A percentile compares a stretch with the other conserved stretches of the same genome.
These are phyloP conservation scores for Penicillium desertorum DNA, from an alignment of 495 filamentous ascomycete genomes.

Conservation along the genomic window DNA sequence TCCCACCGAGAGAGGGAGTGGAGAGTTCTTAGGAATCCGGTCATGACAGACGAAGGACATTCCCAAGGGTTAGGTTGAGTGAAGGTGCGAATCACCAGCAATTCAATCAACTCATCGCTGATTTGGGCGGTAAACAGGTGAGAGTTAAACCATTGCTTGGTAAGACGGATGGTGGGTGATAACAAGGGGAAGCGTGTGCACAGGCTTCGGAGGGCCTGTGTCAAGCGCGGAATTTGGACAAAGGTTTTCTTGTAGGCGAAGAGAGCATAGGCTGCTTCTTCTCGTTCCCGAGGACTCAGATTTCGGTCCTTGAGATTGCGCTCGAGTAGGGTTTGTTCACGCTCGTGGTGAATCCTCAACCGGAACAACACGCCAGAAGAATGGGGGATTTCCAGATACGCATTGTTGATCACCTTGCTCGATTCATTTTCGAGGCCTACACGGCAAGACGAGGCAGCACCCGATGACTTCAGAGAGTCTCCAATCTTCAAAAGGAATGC, in stretches of 20 bases:
- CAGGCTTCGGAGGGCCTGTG: constrained; percentile 72
- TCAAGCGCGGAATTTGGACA: constrained; percentile 71
- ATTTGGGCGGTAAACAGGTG: constrained; percentile 79
- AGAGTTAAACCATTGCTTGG: constrained; percentile 84
- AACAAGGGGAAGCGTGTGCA: constrained; percentile 79
- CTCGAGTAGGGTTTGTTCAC: constrained; percentile 79
- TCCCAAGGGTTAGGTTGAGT: constrained; percentile 81
- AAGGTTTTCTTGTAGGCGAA: constrained; percentile 69
- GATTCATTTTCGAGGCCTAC: constrained; percentile 79
- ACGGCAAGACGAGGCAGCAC: constrained; percentile 48
- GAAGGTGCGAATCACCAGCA: constrained; percentile 72
- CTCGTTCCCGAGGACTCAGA: constrained; percentile 57
- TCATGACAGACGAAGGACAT: constrained; percentile 71
- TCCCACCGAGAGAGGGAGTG: constrained; percentile 81
- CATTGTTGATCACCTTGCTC: constrained; percentile 65
- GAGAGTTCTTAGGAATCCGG: constrained; percentile 79
- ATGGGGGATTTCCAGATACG: constrained; percentile 81
- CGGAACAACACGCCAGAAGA: constrained; percentile 60
- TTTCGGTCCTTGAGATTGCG: constrained; percentile 71
- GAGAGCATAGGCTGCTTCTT: constrained; percentile 66
- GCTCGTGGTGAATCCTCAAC: constrained; percentile 67
- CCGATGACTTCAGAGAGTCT: constrained; percentile 60
- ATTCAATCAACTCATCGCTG: constrained; percentile 76
- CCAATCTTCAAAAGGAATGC: constrained; percentile 86
- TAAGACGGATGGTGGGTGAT: constrained; percentile 80